phyloP scores from a whole-genome alignment of 441 rosid genomes.

The Croton setiger region DNA sequence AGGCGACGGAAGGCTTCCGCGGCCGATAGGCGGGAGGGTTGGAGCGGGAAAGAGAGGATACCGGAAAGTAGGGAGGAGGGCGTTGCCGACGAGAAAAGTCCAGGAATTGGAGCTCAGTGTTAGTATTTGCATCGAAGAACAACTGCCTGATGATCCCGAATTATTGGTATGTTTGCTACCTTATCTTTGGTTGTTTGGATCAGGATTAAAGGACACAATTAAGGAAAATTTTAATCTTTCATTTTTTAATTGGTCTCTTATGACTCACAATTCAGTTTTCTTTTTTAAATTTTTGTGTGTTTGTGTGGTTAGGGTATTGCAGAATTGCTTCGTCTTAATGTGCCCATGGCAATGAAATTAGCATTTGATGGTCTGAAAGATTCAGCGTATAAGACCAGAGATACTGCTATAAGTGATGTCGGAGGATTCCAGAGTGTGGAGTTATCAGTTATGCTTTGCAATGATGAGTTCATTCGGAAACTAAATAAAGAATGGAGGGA shows the following conservation, averaged over 20 bases:
- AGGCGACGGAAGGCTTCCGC: conserved; percentile 26
- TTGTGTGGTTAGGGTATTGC: conserved; percentile 53
- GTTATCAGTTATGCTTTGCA: conserved; percentile 79
- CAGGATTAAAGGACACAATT: neutral
- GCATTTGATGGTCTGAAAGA: conserved; percentile 67
- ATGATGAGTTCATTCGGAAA: conserved; percentile 70
- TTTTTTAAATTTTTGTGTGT: neutral
- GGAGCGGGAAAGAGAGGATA: conserved; percentile 56
- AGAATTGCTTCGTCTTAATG: conserved; percentile 82
- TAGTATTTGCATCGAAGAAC: conserved; percentile 78
- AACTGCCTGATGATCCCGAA: conserved; percentile 79
- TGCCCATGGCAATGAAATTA: conserved; percentile 73
- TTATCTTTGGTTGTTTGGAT: neutral
- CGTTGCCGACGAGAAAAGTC: conserved; percentile 41
- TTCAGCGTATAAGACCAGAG: conserved; percentile 67
- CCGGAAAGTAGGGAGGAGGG: conserved; percentile 53
- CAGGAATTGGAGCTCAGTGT: conserved; percentile 67
- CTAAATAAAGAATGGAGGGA: conserved; percentile 93
- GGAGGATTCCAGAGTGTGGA: conserved; percentile 71
- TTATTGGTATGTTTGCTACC: conserved; percentile 42
- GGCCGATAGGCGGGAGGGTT: conserved; percentile 19
- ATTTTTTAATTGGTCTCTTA: neutral
- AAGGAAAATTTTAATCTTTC: neutral
- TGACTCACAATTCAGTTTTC: neutral
- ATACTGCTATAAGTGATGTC: conserved; percentile 51